Base-by-base conservation (phyloP, 2,329 filamentous ascomycete species). In the Fusarium sp. region DNA sequence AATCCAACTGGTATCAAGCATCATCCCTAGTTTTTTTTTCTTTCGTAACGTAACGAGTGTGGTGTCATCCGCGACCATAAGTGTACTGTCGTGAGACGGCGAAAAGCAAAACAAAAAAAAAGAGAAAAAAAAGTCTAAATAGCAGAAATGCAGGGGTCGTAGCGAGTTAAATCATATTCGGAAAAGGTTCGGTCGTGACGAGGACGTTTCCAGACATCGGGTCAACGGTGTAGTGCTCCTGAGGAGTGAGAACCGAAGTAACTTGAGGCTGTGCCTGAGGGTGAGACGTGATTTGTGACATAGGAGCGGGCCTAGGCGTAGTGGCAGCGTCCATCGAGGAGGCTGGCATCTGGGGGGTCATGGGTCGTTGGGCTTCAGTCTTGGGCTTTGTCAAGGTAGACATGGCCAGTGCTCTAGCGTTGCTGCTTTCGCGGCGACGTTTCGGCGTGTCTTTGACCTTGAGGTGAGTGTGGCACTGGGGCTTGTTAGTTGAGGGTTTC, bases 361-460 rank as follows among this genome's bases (percentile, higher is more conserved):
- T 62, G 14, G 73, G 74, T 53, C 71, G 72, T 47, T 74, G 77
- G 23, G 76, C 72, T 63, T 84, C 81, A 21, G 73, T 71, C 70
- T 81, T 82, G 38, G 79, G 75, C 70, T 81, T 85, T 9, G 77
- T 72, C 70, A 78, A 78, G 49, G 75, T 77, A 25, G 78, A 72
- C 31, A 76, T 75, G 23, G 76, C 77, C 37, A 79, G 70, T 38
- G 71, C 66, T 53, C 80, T 77, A 6, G 76, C 77, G 65, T 86
- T 82, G 66, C 79, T 84, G 70, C 80, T 86, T 70, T 90, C 88
- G 41, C 88, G 82, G 49, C 86, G 81, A 46, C 88, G 82, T 75
- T 91, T 91, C 3, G 87, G 86, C 2, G 85, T 83, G 65, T 91
- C 88, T 72, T 89, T 90, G 72, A 88, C 82, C 73, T 91, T 91